Base-by-base conservation (phyloP, 306 rosid genomes). In the Biancaea sappan region DNA sequence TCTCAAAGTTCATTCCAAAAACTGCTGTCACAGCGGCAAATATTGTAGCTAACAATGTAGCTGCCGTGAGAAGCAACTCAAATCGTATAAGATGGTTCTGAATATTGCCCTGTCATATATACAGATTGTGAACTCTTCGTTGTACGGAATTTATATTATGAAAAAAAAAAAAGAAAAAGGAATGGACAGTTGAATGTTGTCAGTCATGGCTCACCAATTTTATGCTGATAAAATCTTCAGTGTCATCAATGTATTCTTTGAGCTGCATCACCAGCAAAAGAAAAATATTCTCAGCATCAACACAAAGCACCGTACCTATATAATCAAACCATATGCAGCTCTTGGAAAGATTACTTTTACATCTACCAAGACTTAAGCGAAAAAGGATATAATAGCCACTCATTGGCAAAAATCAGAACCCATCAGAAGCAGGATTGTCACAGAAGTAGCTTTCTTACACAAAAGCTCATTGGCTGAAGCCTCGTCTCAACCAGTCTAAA, bases 191-290 rank as follows among this genome's bases (percentile, higher is more conserved):
- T 56, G 40, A 62, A 63, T 58, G 64, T 74, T 29, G 29, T 52
- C 31, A 68, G 77, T 70, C 77, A 54, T 78, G 85, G 79, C 83
- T 72, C 66, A 95, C 99, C 98, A 95, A 79, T 79, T 95, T 96
- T 79, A 95, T 88, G 86, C 92, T 95, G 87, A 95, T 92, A 87
- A 95, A 95, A 88, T 90, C 98, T 82, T 95, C 99, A 0, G 99
- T 95, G 84, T 95, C 99, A 14, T 94, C 99, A 41, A 94, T 94
- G 80, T 94, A 94, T 74, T 92, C 99, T 84, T 94, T 94, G 83
- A 95, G 85, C 99, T 95, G 87, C 83, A 83, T 77, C 79, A 86
- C 15, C 47, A 66, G 60, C 38, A 70, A 85, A 68, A 84, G 71
- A 66, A 47, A 75, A 65, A 47, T 24, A 58, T 15, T 13, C 64